Conservation (phyloP, 768 basidiomycete species). For the Tylopilus sp. region DNA sequence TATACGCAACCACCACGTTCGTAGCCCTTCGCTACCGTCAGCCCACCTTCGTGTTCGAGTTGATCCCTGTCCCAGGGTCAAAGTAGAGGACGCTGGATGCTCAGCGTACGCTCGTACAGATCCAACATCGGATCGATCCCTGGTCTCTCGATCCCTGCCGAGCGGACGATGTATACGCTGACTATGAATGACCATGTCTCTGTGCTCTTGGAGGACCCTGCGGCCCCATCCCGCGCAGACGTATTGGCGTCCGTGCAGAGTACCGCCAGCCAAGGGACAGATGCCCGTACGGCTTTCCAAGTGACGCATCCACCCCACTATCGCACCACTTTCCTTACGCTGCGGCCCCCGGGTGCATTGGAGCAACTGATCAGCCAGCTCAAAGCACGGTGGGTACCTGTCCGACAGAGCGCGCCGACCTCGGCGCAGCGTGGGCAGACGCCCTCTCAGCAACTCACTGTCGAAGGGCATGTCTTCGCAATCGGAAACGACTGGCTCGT, state of each 20-base stretch:
- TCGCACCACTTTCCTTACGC: constrained; percentile 72
- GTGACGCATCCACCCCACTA: constrained; percentile 49
- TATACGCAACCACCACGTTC: constrained; percentile 61
- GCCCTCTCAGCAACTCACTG: constrained; percentile 58
- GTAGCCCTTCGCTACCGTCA: constrained; percentile 20
- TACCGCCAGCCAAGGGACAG: constrained; percentile 14
- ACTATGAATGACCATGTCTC: constrained; percentile 82
- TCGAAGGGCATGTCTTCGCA: constrained; percentile 71
- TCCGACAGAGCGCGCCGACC: constrained; percentile 46
- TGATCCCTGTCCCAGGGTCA: constrained; percentile 45
- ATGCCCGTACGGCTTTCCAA: constrained; percentile 15
- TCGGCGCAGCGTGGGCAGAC: constrained; percentile 45
- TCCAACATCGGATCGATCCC: constrained; percentile 62
- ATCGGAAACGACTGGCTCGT: constrained; percentile 84
- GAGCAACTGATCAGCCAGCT: constrained; percentile 74
- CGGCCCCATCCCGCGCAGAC: constrained; percentile 65
- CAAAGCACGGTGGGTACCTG: constrained; percentile 72
- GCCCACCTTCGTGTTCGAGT: constrained; percentile 16
- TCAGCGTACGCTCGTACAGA: constrained; percentile 70
- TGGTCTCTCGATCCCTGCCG: constrained; percentile 47
- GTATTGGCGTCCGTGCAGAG: constrained; percentile 31
- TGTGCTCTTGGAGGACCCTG: constrained; percentile 73
- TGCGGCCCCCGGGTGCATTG: constrained; percentile 68
- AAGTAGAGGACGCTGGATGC: constrained; percentile 60
- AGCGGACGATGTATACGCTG: constrained; percentile 71